phyloP scores from a whole-genome alignment of 2,329 filamentous ascomycete species.

The Pochonia chlamydosporia region DNA sequence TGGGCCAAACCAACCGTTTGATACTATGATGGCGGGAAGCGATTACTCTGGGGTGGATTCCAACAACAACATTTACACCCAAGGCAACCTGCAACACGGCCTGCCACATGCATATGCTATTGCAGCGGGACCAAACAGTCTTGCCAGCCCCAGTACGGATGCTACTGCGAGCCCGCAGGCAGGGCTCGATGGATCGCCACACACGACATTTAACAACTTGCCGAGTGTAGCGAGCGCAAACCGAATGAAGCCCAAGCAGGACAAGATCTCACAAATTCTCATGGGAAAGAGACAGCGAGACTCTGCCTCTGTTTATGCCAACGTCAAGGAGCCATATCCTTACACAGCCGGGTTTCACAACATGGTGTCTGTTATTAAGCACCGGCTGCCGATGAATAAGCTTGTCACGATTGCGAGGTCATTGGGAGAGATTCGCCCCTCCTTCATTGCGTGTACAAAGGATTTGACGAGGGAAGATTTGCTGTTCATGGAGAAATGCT shows the following conservation, averaged over 20 bases:
- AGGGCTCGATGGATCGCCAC: conserved; percentile 50
- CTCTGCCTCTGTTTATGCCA: conserved; percentile 80
- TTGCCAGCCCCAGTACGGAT: conserved; percentile 60
- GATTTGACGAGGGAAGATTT: conserved; percentile 85
- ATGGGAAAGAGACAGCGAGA: conserved; percentile 61
- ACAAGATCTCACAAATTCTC: conserved; percentile 41
- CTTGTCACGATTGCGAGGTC: conserved; percentile 80
- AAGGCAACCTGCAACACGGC: conserved; percentile 56
- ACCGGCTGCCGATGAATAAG: conserved; percentile 71
- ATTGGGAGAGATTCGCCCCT: conserved; percentile 82
- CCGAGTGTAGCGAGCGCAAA: conserved; percentile 18
- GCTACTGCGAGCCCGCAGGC: conserved; percentile 56
- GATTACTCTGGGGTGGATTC: conserved; percentile 50
- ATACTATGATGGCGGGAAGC: conserved; percentile 39
- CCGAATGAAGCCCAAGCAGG: conserved; percentile 38
- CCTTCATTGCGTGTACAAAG: conserved; percentile 86
- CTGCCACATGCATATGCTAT: conserved; percentile 62
- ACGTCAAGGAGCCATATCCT: conserved; percentile 83
- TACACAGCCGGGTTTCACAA: conserved; percentile 89
- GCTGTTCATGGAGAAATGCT: conserved; percentile 96
- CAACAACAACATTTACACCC: conserved; percentile 42
- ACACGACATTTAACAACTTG: conserved; percentile 21
- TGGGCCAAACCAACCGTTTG: conserved; percentile 44
- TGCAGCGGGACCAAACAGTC: conserved; percentile 54
- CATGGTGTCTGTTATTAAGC: conserved; percentile 72